Conservation (phyloP, 2,329 filamentous ascomycete species). For the Cladophialophora exuberans region DNA sequence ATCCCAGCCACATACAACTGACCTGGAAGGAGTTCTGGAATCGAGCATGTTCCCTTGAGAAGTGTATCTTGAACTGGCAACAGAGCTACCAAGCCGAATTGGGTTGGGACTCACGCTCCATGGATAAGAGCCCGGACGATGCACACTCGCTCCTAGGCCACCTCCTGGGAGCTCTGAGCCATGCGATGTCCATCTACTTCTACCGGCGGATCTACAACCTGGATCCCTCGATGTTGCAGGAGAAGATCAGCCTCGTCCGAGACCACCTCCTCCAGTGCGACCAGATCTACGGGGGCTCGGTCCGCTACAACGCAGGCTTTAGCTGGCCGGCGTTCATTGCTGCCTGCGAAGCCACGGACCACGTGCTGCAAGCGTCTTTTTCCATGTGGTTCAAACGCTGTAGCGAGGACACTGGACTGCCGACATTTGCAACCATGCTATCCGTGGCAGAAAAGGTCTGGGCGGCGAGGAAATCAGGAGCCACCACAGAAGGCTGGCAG, state of each 20-base stretch:
- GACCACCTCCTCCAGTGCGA: slow-evolving; percentile 44
- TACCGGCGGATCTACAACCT: slow-evolving; percentile 49
- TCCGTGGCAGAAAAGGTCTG: slow-evolving; percentile 33
- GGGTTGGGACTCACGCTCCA: neutral
- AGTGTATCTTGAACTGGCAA: slow-evolving; percentile 36
- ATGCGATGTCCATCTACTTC: slow-evolving; percentile 51
- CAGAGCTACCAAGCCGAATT: neutral
- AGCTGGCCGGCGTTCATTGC: slow-evolving; percentile 52
- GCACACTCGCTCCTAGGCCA: slow-evolving; percentile 33
- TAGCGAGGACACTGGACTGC: slow-evolving; percentile 37
- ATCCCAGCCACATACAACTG: slow-evolving; percentile 14
- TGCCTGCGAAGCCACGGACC: slow-evolving; percentile 12
- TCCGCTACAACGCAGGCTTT: slow-evolving; percentile 43
- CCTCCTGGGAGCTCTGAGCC: slow-evolving; percentile 46
- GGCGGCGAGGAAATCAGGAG: slow-evolving; percentile 33
- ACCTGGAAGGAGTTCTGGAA: slow-evolving; percentile 38
- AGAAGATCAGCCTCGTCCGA: slow-evolving; percentile 41
- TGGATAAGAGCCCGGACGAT: neutral
- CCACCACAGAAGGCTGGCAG: slow-evolving; percentile 11
- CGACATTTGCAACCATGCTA: slow-evolving; percentile 35
- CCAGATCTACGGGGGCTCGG: slow-evolving; percentile 37
- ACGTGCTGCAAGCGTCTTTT: slow-evolving; percentile 39
- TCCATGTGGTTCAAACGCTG: slow-evolving; percentile 40
- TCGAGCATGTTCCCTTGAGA: slow-evolving; percentile 41
- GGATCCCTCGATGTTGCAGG: slow-evolving; percentile 46